These are phyloP conservation scores for Nidula microcarpa DNA, from an alignment of 768 basidiomycete species.

Conservation along the genomic window DNA sequence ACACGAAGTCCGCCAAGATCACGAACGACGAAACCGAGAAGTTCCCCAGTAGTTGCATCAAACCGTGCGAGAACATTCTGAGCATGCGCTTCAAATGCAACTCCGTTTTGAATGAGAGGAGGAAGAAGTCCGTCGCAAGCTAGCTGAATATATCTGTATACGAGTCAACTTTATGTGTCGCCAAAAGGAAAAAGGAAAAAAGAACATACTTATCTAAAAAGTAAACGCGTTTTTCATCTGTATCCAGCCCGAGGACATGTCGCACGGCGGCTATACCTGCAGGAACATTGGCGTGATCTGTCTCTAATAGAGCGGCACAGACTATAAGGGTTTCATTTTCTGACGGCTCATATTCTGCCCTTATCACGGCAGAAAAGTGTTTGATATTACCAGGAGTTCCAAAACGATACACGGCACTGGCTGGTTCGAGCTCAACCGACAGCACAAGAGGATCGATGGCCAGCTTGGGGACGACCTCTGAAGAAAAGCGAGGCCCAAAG, in stretches of 20 bases:
- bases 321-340: conserved; percentile 43
- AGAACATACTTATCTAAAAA: conserved; percentile 44
- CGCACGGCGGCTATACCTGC: conserved; percentile 43
- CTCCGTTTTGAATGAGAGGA: conserved; percentile 47
- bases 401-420: conserved; percentile 42
- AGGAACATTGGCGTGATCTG: conserved; percentile 38
- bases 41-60: conserved; percentile 33
- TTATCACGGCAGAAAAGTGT: conserved; percentile 49
- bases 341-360: conserved; percentile 35
- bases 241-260: conserved; percentile 41
- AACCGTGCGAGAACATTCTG: conserved; percentile 54
- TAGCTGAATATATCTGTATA: conserved; percentile 52
- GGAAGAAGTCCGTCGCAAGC: conserved; percentile 51
- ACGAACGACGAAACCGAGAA: conserved; percentile 50
- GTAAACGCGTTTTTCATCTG: conserved; percentile 36
- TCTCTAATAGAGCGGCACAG: conserved; percentile 50
- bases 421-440: conserved; percentile 42
- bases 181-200: background rate
- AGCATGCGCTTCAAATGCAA: conserved; percentile 61
- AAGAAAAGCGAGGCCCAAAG: conserved; percentile 55
- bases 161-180: background rate
- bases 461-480: conserved; percentile 46
- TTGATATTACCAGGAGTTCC: conserved; percentile 44
- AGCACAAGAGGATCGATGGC: conserved; percentile 37
- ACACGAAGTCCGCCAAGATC: conserved; percentile 58